Conservation (phyloP, 2,329 filamentous ascomycete genomes). For the Paraphaeosphaeria minitans region DNA sequence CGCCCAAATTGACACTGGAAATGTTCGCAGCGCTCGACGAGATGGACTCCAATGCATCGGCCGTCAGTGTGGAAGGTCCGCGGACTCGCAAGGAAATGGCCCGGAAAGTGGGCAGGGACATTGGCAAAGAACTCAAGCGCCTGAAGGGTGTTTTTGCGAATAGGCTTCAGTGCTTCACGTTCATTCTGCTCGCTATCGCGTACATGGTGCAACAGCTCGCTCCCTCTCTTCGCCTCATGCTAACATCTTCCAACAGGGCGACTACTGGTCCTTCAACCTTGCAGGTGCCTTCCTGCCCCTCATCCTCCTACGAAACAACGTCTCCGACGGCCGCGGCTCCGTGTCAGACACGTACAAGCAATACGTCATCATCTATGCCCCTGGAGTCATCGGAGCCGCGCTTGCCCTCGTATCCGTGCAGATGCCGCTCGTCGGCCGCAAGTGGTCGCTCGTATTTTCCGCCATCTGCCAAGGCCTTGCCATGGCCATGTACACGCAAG, state of each 20-base stretch:
- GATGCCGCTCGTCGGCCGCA: slow-evolving; percentile 34
- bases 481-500: slow-evolving; percentile 41
- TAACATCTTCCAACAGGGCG: slow-evolving; percentile 19
- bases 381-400: slow-evolving; percentile 32
- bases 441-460: slow-evolving; percentile 37
- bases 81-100: slow-evolving; percentile 23
- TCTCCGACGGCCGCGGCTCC: slow-evolving; percentile 25
- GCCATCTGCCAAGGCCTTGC: slow-evolving; percentile 34
- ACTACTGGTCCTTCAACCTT: slow-evolving; percentile 41
- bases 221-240: neutral
- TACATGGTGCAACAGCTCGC: slow-evolving; percentile 25
- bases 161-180: slow-evolving; percentile 31
- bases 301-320: slow-evolving; percentile 38
- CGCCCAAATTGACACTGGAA: slow-evolving; percentile 29
- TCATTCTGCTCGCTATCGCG: slow-evolving; percentile 31
- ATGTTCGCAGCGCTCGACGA: slow-evolving; percentile 36
- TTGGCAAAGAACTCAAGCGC: slow-evolving; percentile 30
- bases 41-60: slow-evolving; percentile 8
- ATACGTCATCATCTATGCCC: slow-evolving; percentile 38
- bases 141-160: slow-evolving; percentile 37
- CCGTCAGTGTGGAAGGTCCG: neutral
- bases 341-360: slow-evolving; percentile 35
- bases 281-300: slow-evolving; percentile 34
- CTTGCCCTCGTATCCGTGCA: slow-evolving; percentile 33
- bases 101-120: slow-evolving; percentile 27